Percentiles rank a stretch among this genome's conserved stretches.
These are phyloP conservation scores for Acanthochlamys bracteata DNA, from an alignment of 106 monocot genomes.

Conservation along the genomic window DNA sequence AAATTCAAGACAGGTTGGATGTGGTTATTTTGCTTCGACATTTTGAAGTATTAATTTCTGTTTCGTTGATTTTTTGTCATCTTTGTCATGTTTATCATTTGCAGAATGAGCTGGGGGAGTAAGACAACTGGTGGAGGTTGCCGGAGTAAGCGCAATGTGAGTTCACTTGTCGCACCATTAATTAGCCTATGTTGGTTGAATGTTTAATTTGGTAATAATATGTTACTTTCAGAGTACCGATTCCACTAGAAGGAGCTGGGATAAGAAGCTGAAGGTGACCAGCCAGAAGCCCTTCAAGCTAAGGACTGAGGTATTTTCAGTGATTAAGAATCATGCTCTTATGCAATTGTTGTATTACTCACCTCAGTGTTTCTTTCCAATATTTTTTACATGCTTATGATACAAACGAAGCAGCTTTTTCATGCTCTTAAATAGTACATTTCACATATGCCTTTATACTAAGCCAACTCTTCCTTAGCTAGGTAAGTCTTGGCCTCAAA, in stretches of 20 bases:
- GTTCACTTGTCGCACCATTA: not conserved
- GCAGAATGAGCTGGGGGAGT: slow-evolving; percentile 57
- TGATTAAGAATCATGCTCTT: not conserved
- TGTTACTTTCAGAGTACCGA: slow-evolving; percentile 32
- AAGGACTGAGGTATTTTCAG: slow-evolving; percentile 54
- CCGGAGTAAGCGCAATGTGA: slow-evolving; percentile 48
- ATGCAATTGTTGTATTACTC: too few relatives aligned
- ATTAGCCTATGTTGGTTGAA: too few relatives aligned
- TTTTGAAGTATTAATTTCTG: not conserved
- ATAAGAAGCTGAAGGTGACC: slow-evolving; percentile 49
- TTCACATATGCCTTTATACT: too few relatives aligned
- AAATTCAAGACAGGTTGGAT: too few relatives aligned
- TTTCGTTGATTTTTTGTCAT: slow-evolving; percentile 6
- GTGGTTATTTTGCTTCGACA: not conserved
- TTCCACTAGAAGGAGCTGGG: slow-evolving; percentile 41
- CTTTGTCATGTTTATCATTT: slow-evolving; percentile 1
- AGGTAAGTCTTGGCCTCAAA: too few relatives aligned
- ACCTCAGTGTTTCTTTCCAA: too few relatives aligned
- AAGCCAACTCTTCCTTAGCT: too few relatives aligned
- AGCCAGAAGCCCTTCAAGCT: slow-evolving; percentile 59
- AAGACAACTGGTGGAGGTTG: slow-evolving; percentile 31
- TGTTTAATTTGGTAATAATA: not conserved
- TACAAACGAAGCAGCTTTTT: too few relatives aligned
- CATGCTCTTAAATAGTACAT: too few relatives aligned
- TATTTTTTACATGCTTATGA: too few relatives aligned